A percentile compares a stretch with the other conserved stretches of the same genome.
These are phyloP conservation scores for Boletus coffeatus DNA, from an alignment of 1,284 basidiomycete genomes.

Conservation along the genomic window DNA sequence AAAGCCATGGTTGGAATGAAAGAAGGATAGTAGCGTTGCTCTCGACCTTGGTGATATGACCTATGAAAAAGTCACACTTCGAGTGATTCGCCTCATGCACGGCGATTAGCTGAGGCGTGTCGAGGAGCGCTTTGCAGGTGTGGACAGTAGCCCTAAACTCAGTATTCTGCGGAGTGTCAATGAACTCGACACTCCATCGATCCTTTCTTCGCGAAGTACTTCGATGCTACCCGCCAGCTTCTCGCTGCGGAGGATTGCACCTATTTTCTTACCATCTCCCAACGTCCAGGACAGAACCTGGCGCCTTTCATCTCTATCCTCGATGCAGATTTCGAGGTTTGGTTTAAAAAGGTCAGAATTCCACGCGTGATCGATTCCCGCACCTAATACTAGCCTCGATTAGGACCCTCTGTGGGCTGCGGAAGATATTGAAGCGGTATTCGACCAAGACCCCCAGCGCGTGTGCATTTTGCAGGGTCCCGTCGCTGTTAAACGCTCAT, in stretches of 20 bases:
- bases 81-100: slow-evolving; percentile 92
- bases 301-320: slow-evolving; percentile 98
- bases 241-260: slow-evolving; percentile 94
- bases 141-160: slow-evolving; percentile 75
- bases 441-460: slow-evolving; percentile 96
- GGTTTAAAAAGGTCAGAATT: slow-evolving; percentile 90
- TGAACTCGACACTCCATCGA: slow-evolving; percentile 80
- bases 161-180: slow-evolving; percentile 90
- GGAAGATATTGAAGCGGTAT: slow-evolving; percentile 97
- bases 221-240: slow-evolving; percentile 78
- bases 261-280: slow-evolving; percentile 92
- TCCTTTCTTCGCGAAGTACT: slow-evolving; percentile 83
- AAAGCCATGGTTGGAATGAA: slow-evolving; percentile 96
- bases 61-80: slow-evolving; percentile 91
- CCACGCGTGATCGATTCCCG: slow-evolving; percentile 1
- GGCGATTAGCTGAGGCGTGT: slow-evolving; percentile 97
- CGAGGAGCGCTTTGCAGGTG: slow-evolving; percentile 96
- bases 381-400: slow-evolving; percentile 15
- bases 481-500: slow-evolving; percentile 87
- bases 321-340: slow-evolving; percentile 90
- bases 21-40: slow-evolving; percentile 84
- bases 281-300: slow-evolving; percentile 96
- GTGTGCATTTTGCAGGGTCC: slow-evolving; percentile 98
- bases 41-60: slow-evolving; percentile 95
- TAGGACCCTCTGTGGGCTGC: slow-evolving; percentile 97